A percentile compares a stretch with the other conserved stretches of the same genome.
Evolutionary conservation across 306 rosid species (phyloP).

Genomic region (Cotoneaster glaucophyllus): DNA sequence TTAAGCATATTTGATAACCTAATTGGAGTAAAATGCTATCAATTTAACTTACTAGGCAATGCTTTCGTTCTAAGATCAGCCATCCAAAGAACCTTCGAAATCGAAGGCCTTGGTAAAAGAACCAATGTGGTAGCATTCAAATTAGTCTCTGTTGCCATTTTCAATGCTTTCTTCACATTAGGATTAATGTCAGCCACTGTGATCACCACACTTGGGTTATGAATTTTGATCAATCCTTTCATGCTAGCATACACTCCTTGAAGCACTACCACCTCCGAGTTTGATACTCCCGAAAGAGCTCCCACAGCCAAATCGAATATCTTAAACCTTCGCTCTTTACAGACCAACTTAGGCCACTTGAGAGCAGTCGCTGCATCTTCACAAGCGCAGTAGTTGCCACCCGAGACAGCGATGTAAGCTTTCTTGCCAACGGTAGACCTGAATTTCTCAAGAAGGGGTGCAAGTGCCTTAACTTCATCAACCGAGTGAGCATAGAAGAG

Average conservation of each 20-base stretch:
- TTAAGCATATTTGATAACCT: slow-evolving; percentile 19
- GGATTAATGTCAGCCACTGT: slow-evolving; percentile 62
- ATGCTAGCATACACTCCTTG: slow-evolving; percentile 78
- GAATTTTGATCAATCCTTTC: slow-evolving; percentile 88
- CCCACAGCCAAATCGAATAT: slow-evolving; percentile 69
- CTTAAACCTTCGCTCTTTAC: slow-evolving; percentile 79
- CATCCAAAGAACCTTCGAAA: slow-evolving; percentile 89
- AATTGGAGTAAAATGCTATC: slow-evolving; percentile 33
- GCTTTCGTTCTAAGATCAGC: slow-evolving; percentile 82
- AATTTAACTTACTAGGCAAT: slow-evolving; percentile 61
- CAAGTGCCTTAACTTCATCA: slow-evolving; percentile 66
- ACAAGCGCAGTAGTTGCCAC: slow-evolving; percentile 66
- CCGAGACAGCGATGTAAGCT: slow-evolving; percentile 77
- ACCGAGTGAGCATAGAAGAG: slow-evolving; percentile 83
- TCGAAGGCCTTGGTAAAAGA: slow-evolving; percentile 63
- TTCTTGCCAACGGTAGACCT: slow-evolving; percentile 74
- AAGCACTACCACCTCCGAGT: slow-evolving; percentile 75
- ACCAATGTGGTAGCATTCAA: slow-evolving; percentile 54
- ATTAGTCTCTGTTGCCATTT: slow-evolving; percentile 70
- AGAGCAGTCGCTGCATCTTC: slow-evolving; percentile 69
- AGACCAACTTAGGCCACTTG: slow-evolving; percentile 71
- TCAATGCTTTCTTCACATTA: slow-evolving; percentile 71
- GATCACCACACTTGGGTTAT: slow-evolving; percentile 78
- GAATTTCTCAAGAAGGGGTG: slow-evolving; percentile 83
- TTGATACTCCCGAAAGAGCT: slow-evolving; percentile 58